A percentile compares a stretch with the other conserved stretches of the same genome.
phyloP scores from a whole-genome alignment of 2,329 filamentous ascomycete genomes.

The Teratosphaeria pseudoeucalypti region DNA sequence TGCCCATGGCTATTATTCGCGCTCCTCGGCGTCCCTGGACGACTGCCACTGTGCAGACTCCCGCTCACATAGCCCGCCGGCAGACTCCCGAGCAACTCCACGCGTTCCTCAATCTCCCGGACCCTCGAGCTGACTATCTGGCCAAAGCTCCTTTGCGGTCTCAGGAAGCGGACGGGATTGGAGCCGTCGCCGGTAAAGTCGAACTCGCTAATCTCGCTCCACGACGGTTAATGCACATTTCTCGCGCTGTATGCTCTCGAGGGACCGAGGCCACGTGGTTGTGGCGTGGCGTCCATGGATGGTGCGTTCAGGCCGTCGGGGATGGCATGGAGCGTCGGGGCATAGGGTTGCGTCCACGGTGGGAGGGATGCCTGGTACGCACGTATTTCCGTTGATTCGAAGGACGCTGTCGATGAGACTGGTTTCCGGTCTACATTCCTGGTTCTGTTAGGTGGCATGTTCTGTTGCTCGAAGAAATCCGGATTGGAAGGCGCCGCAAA shows the following conservation, averaged over 20 bases:
- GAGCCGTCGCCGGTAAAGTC: constrained; percentile 5
- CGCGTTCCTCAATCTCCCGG: background rate
- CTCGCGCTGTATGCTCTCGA: background rate
- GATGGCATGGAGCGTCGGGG: background rate
- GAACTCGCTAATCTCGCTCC: constrained; percentile 7
- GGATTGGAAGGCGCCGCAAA: background rate
- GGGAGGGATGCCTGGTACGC: background rate
- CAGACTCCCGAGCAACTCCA: background rate
- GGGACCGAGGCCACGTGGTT: background rate
- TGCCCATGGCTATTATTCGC: background rate
- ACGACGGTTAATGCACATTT: constrained; percentile 8
- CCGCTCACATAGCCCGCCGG: background rate
- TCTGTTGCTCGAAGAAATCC: background rate
- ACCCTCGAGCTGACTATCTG: background rate
- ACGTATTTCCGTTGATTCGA: background rate
- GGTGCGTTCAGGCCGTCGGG: background rate
- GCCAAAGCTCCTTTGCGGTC: background rate
- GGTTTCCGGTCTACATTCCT: background rate
- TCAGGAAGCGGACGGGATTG: background rate
- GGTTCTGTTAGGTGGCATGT: background rate
- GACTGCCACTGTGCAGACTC: background rate
- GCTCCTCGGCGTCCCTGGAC: background rate
- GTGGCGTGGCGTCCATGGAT: background rate
- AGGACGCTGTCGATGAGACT: background rate
- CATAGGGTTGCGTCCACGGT: background rate